Conservation (phyloP, 2,329 filamentous ascomycete species). For the Fusarium drepaniforme region DNA sequence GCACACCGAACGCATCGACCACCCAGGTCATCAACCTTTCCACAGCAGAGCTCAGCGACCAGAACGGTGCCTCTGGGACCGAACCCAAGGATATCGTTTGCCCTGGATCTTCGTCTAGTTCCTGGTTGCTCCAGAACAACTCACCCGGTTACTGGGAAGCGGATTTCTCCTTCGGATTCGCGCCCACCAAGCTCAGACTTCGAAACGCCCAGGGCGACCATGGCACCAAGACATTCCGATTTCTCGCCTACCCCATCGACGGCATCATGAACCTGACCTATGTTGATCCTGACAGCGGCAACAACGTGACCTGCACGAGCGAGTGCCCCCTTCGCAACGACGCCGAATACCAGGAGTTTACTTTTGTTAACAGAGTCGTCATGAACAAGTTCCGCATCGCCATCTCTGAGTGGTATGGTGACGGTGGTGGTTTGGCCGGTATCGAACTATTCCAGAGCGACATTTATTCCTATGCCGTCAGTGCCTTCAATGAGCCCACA, state of each 20-base stretch:
- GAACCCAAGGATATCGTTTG: constrained; percentile 88
- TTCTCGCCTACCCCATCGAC: constrained; percentile 84
- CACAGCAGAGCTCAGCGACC: constrained; percentile 78
- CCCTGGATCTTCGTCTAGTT: constrained; percentile 75
- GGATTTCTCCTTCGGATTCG: constrained; percentile 84
- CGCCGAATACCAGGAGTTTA: constrained; percentile 84
- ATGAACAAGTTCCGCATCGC: constrained; percentile 91
- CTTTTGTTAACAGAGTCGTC: constrained; percentile 87
- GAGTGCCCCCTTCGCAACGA: constrained; percentile 87
- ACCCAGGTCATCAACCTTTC: constrained; percentile 87
- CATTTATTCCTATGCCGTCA: constrained; percentile 86
- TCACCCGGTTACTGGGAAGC: constrained; percentile 87
- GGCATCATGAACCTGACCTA: constrained; percentile 98
- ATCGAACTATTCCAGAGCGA: constrained; percentile 90
- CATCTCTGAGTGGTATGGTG: constrained; percentile 88
- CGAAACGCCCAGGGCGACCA: constrained; percentile 90
- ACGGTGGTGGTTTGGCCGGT: constrained; percentile 85
- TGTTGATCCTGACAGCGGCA: constrained; percentile 78
- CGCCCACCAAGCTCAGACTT: constrained; percentile 87
- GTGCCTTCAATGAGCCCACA: constrained; percentile 87
- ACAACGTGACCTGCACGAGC: constrained; percentile 80
- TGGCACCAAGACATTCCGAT: constrained; percentile 90
- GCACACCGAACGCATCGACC: constrained; percentile 73
- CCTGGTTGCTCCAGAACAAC: constrained; percentile 82
- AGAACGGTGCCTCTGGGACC: constrained; percentile 68